Percentiles rank a stretch among this genome's conserved stretches.
Conservation (phyloP, 2,329 filamentous ascomycete species). For the Fusarium cicatricum region DNA sequence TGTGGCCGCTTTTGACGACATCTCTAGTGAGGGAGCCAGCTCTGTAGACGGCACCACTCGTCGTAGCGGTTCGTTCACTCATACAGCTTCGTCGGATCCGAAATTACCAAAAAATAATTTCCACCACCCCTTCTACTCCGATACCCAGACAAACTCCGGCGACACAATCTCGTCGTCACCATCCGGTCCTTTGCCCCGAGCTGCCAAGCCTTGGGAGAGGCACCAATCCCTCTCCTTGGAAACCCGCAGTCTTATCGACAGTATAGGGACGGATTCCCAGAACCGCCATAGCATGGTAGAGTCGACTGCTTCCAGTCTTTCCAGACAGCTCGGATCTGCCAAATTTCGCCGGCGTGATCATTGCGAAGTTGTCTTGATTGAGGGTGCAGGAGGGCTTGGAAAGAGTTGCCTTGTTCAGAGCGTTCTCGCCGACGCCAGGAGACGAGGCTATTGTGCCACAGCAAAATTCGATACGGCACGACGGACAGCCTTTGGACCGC, state of each 20-base stretch:
- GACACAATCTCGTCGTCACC: slow-evolving; percentile 58
- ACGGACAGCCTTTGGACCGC: slow-evolving; percentile 67
- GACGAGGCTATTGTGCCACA: slow-evolving; percentile 70
- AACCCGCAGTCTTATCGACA: slow-evolving; percentile 56
- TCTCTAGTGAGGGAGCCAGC: slow-evolving; percentile 68
- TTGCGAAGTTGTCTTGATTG: slow-evolving; percentile 69
- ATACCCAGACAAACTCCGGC: slow-evolving; percentile 52
- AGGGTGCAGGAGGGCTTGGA: slow-evolving; percentile 69
- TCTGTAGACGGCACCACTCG: slow-evolving; percentile 62
- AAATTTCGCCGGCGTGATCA: slow-evolving; percentile 70
- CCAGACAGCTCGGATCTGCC: slow-evolving; percentile 61
- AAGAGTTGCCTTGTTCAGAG: slow-evolving; percentile 72
- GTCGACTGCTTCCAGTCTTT: slow-evolving; percentile 58
- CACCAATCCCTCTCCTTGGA: slow-evolving; percentile 62
- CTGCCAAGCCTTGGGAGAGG: slow-evolving; percentile 59
- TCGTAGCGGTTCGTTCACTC: slow-evolving; percentile 59
- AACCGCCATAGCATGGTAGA: slow-evolving; percentile 55
- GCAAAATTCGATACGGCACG: slow-evolving; percentile 71
- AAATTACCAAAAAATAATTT: slow-evolving; percentile 50
- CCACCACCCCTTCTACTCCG: slow-evolving; percentile 54
- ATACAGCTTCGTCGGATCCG: slow-evolving; percentile 53
- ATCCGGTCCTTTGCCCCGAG: slow-evolving; percentile 50
- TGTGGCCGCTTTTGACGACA: slow-evolving; percentile 56
- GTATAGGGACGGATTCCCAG: slow-evolving; percentile 51
- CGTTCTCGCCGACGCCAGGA: slow-evolving; percentile 66